These are phyloP conservation scores for Coniella vitis DNA, from an alignment of 2,329 filamentous ascomycete genomes.

Conservation along the genomic window DNA sequence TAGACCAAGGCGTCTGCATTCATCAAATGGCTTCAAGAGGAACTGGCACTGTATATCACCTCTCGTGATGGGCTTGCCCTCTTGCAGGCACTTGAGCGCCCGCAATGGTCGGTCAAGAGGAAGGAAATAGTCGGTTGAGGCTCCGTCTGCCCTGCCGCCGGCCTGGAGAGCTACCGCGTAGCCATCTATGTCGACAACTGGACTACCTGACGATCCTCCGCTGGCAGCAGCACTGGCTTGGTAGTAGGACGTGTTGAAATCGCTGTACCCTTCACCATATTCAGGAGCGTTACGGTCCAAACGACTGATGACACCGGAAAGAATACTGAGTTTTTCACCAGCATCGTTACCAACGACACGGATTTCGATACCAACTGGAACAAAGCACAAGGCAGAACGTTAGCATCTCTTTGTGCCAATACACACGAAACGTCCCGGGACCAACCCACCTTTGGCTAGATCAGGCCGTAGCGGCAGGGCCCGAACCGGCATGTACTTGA, in stretches of 20 bases:
- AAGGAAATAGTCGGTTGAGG: conserved; percentile 95
- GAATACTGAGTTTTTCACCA: conserved; percentile 94
- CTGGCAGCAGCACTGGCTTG: conserved; percentile 96
- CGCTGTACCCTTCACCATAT: conserved; percentile 86
- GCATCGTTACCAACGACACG: conserved; percentile 97
- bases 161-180: conserved; percentile 89
- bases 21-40: conserved; percentile 94
- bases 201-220: conserved; percentile 95
- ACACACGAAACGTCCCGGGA: no score
- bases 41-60: conserved; percentile 99
- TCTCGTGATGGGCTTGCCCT: conserved; percentile 67
- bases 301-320: conserved; percentile 94
- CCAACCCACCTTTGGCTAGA: conserved; percentile 57
- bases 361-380: conserved; percentile 78
- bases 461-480: conserved; percentile 78
- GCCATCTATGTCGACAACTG: conserved; percentile 92
- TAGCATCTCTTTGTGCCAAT: no score
- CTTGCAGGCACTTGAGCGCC: conserved; percentile 78
- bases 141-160: conserved; percentile 86
- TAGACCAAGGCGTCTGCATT: conserved; percentile 83
- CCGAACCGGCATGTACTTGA: conserved; percentile 92
- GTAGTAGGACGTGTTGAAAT: conserved; percentile 95
- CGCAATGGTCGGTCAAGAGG: conserved; percentile 85
- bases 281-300: conserved; percentile 95
- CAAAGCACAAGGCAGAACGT: no score